Evolutionary conservation across 306 rosid genomes (phyloP), one percentile per base, ranked within the genome.

Genomic region (Trichosanthes cucumerina): DNA sequence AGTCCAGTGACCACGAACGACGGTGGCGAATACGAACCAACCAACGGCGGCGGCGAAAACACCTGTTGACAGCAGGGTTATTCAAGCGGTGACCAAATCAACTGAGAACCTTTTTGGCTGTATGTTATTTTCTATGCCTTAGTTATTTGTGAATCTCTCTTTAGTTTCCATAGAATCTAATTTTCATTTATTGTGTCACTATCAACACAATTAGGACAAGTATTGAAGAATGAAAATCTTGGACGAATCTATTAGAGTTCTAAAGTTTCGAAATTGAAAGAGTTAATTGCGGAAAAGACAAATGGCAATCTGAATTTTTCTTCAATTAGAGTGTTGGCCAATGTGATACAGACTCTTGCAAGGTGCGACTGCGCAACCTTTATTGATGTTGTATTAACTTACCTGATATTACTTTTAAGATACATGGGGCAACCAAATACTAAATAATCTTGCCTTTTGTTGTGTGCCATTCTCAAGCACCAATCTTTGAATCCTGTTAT

Each of bases 81-180:
- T 88, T 81, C 97, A 92, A 80, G 97, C 89, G 78, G 92, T 96
- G 84, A 78, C 84, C 82, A 96, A 87, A 83, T 89, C 96, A 66
- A 80, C 91, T 3, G 97, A 91, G 88, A 91, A 90, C 88, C 88
- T 87, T 80, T 96, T 88, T 80, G 99, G 98, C 86, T 90, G 99
- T 93, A 96, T 38, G 98, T 76, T 82, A 76, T 83, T 85, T 79
- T 78, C 77, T 53, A 13, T 73, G 16, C 49, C 31, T 82, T 31
- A 52, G 62, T 73, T 77, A 44, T 36, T 60, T 39, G 57, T 9
- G 65, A 68, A 36, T 50, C 53, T 49, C 64, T 39, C 43, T 46
- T 28, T 49, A 36, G 21, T 78, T 65, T 19, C 38, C 19, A 19
- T 50, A 33, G 15, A 57, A 65, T 79, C 15, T 36, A 38, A 38